Conservation (phyloP, 257 asterid genomes). For the Scutellaria baicalensis region DNA sequence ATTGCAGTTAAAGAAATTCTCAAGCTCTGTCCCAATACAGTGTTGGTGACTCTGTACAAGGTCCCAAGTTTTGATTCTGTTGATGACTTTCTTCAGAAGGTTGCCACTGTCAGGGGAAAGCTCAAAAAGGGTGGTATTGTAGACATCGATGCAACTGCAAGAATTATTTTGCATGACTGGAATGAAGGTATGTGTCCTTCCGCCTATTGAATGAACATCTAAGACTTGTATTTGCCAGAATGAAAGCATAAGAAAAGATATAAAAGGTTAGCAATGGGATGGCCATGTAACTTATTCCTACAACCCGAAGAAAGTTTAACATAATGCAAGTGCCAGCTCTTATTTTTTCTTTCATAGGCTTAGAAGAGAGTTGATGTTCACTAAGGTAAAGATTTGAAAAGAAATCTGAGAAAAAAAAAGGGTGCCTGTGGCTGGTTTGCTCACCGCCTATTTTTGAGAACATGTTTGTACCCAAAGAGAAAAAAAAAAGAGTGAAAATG, state of each 20-base stretch:
- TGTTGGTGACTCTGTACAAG: constrained; percentile 70
- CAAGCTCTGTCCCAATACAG: constrained; percentile 60
- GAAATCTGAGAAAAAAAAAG: neutral
- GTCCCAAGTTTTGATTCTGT: constrained; percentile 66
- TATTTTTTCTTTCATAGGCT: neutral
- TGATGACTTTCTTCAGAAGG: constrained; percentile 86
- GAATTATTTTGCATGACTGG: constrained; percentile 92
- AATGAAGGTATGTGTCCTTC: constrained; percentile 58
- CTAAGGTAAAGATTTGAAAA: neutral
- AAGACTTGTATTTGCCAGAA: neutral
- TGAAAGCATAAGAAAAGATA: neutral
- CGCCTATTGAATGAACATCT: neutral
- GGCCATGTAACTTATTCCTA: neutral
- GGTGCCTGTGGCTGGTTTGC: neutral
- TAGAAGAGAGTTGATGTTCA: neutral
- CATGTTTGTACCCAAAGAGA: neutral
- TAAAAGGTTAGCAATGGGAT: neutral
- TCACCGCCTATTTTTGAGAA: neutral
- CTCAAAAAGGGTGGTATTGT: constrained; percentile 90
- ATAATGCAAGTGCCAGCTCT: neutral
- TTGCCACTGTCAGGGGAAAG: constrained; percentile 77
- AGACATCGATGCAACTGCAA: constrained; percentile 79
- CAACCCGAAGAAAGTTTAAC: neutral
- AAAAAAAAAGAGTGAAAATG: neutral
- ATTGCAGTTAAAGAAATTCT: constrained; percentile 86